Base-by-base conservation (phyloP, 306 rosid genomes). In the Hippophae gyantsensis region DNA sequence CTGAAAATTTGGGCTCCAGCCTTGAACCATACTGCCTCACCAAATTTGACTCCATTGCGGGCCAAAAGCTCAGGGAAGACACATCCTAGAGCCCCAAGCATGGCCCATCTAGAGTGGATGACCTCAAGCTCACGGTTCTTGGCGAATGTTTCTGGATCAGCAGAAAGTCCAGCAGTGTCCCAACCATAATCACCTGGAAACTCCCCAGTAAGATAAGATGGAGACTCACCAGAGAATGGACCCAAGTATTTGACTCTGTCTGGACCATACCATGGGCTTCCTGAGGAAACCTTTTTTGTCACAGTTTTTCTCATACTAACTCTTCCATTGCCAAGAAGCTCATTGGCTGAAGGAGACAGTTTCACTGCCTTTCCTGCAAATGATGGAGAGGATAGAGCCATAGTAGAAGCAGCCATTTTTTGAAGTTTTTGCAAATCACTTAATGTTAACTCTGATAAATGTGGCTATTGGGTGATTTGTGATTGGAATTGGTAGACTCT, bases 191-290 rank as follows among this genome's bases (percentile, higher is more conserved):
- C 97, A 9, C 97, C 94, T 0, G 86, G 90, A 61, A 90, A 90
- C 47, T 90, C 97, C 0, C 90, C 89, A 0, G 76, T 84, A 3
- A 82, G 72, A 76, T 90, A 90, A n/a, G 81, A 71, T 0, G 97
- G 95, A 5, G 97, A 48, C 74, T 86, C 92, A 1, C 97, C 95
- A 0, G 93, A 86, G 61, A 89, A 74, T 74, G 97, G 97, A 59
- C 95, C 95, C 87, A 86, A 73, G 75, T 89, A 89, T 79, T 84
- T 84, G n/a, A 89, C 97, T 61, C 90, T 82, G 76, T 90, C 90
- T 32, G 97, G 97, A 59, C 85, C 97, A 13, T 84, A 90, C 89
- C 94, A 84, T 48, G 85, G 95, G 85, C 95, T 87, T 41, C 85
- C 78, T 0, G 94, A 86, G 49, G 90, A 57, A 14, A 56, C 84